These are phyloP conservation scores for Asclepias syriaca DNA, from an alignment of 257 asterid genomes.

Conservation along the genomic window DNA sequence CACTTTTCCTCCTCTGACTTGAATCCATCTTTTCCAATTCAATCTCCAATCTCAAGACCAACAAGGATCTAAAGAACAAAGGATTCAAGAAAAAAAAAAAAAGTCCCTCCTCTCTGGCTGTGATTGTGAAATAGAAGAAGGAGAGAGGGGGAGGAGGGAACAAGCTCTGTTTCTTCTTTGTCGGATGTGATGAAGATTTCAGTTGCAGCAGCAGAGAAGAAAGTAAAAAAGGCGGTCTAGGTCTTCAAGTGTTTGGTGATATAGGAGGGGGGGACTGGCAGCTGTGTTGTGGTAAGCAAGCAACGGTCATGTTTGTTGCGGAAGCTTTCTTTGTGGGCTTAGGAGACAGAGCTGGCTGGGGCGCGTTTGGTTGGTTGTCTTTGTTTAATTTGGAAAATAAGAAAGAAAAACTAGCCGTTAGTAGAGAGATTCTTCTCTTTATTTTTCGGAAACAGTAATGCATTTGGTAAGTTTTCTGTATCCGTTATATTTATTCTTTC, in stretches of 20 bases:
- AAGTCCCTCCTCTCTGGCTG: conserved; percentile 21
- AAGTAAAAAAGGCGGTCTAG: conserved; percentile 15
- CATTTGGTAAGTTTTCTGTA: too few relatives aligned
- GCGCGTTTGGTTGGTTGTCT: background rate
- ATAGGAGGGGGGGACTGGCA: background rate
- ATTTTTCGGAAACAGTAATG: too few relatives aligned
- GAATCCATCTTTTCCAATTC: conserved; percentile 43
- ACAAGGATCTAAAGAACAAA: too few relatives aligned
- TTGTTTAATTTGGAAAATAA: too few relatives aligned
- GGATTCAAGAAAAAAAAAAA: conserved; percentile 1
- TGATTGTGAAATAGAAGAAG: background rate
- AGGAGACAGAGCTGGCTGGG: background rate
- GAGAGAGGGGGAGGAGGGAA: conserved; percentile 15
- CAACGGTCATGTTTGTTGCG: conserved; percentile 47
- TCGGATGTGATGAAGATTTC: background rate
- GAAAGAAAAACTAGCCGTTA: conserved; percentile 8
- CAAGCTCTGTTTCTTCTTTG: background rate
- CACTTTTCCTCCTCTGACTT: conserved; percentile 65
- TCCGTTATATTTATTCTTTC: too few relatives aligned
- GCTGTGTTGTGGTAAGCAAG: background rate
- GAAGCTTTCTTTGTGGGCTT: conserved; percentile 15
- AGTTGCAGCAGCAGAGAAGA: background rate
- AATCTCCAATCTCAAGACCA: background rate
- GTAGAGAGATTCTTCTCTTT: background rate
- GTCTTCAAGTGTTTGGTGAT: conserved; percentile 12